Percentiles rank a stretch among this genome's conserved stretches.
phyloP scores from a whole-genome alignment of 495 filamentous ascomycete genomes.

The Lentithecium fluviatile region DNA sequence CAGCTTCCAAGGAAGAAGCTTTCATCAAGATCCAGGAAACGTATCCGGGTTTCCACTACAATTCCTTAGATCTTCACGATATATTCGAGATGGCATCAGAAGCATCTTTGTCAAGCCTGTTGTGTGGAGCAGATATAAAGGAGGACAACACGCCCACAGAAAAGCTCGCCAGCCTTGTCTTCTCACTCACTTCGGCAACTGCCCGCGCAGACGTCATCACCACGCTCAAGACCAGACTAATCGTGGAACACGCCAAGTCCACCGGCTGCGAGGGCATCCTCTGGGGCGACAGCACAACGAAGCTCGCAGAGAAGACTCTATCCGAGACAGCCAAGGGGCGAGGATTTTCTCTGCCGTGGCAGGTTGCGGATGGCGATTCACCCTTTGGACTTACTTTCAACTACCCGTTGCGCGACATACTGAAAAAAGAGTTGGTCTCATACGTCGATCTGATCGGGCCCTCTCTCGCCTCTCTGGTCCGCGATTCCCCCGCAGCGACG shows the following conservation, averaged over 20 bases:
- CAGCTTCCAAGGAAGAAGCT: neutral
- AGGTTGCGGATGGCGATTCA: conserved; percentile 69
- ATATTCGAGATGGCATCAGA: conserved; percentile 9
- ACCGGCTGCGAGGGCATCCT: conserved; percentile 66
- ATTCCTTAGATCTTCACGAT: conserved; percentile 55
- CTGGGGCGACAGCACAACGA: conserved; percentile 83
- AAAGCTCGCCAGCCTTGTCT: conserved; percentile 54
- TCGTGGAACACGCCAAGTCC: conserved; percentile 61
- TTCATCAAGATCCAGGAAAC: conserved; percentile 40
- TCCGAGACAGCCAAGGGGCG: conserved; percentile 87
- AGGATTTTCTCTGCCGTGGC: conserved; percentile 77
- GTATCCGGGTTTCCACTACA: conserved; percentile 63
- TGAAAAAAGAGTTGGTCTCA: conserved; percentile 70
- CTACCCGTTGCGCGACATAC: conserved; percentile 78
- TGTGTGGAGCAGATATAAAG: conserved; percentile 5
- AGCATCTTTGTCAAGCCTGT: conserved; percentile 23
- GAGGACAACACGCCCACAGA: conserved; percentile 1
- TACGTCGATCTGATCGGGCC: conserved; percentile 57
- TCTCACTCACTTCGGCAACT: conserved; percentile 64
- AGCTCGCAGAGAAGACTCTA: conserved; percentile 81
- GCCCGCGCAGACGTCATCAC: conserved; percentile 71
- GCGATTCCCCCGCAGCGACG: neutral
- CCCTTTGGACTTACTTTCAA: conserved; percentile 60
- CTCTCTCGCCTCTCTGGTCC: conserved; percentile 50
- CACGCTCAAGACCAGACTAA: conserved; percentile 66